Conservation (phyloP, 1,139 yeast species). For the Candida neerlandica region DNA sequence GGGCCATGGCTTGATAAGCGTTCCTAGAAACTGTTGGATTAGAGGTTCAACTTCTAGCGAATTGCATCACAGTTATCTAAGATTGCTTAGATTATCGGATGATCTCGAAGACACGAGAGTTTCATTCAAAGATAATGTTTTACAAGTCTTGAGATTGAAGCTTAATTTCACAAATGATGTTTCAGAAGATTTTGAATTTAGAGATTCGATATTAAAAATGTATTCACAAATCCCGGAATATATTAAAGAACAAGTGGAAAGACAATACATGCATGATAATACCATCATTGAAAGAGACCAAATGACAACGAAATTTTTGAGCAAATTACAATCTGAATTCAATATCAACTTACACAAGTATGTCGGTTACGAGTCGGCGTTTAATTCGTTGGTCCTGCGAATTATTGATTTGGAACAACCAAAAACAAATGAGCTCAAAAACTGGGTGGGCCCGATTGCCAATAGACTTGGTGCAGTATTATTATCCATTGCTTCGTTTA, state of each 20-base stretch:
- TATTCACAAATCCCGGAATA: constrained; percentile 38
- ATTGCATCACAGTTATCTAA: constrained; percentile 49
- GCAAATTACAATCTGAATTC: constrained; percentile 38
- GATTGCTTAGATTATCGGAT: constrained; percentile 62
- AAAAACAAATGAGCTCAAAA: constrained; percentile 29
- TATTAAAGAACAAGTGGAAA: constrained; percentile 36
- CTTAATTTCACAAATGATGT: constrained; percentile 36
- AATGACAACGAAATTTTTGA: constrained; percentile 36
- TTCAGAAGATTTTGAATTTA: constrained; percentile 32
- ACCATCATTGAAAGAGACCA: constrained; percentile 36
- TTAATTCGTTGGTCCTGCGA: constrained; percentile 33
- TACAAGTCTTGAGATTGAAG: constrained; percentile 56
- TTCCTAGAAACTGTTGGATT: constrained; percentile 64
- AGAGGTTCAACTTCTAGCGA: constrained; percentile 45
- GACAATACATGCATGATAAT: constrained; percentile 30
- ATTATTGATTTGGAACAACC: constrained; percentile 48
- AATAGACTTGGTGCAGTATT: constrained; percentile 44
- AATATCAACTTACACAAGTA: constrained; percentile 41
- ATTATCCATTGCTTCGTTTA: constrained; percentile 44
- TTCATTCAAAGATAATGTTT: constrained; percentile 63
- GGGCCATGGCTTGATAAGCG: constrained; percentile 76
- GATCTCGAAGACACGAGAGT: constrained; percentile 65
- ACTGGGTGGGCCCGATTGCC: constrained; percentile 47
- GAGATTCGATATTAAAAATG: constrained; percentile 47
- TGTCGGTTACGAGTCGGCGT: constrained; percentile 46